Conservation (phyloP, 306 rosid species). For the Ammopiptanthus mongolicus region DNA sequence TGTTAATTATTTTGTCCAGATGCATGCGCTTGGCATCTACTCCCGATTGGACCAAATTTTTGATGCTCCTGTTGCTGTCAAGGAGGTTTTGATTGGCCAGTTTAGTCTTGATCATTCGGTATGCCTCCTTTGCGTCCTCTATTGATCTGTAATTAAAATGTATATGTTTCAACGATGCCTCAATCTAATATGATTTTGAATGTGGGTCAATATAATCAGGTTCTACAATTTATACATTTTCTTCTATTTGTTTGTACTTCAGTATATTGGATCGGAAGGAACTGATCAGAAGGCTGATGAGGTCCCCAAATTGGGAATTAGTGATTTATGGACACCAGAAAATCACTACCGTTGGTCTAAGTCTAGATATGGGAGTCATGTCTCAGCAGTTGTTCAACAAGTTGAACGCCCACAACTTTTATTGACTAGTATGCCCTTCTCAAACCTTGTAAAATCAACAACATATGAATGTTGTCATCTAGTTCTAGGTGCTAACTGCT, state of each 20-base stretch:
- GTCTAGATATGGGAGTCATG: slow-evolving; percentile 85
- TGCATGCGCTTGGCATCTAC: slow-evolving; percentile 64
- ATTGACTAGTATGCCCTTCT: slow-evolving; percentile 49
- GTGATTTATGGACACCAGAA: slow-evolving; percentile 87
- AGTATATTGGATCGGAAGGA: slow-evolving; percentile 79
- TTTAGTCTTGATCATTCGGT: slow-evolving; percentile 68
- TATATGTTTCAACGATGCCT: background rate
- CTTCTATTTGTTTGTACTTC: slow-evolving; percentile 20
- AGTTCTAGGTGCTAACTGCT: background rate
- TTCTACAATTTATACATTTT: background rate
- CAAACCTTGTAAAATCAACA: background rate
- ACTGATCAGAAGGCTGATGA: slow-evolving; percentile 74
- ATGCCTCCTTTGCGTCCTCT: slow-evolving; percentile 32
- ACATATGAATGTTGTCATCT: background rate
- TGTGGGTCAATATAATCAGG: slow-evolving; percentile 8
- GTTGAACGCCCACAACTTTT: slow-evolving; percentile 53
- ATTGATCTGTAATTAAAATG: background rate
- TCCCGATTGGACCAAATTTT: slow-evolving; percentile 87
- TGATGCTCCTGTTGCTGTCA: slow-evolving; percentile 89
- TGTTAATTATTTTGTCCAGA: slow-evolving; percentile 38
- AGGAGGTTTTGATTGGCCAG: slow-evolving; percentile 70
- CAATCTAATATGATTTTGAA: background rate
- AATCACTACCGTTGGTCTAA: slow-evolving; percentile 75
- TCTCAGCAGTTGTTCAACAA: slow-evolving; percentile 63
- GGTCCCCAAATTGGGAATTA: slow-evolving; percentile 60